Evolutionary conservation across 1,284 basidiomycete genomes (phyloP), one percentile per base, ranked within the genome.

Genomic region (Cutaneotrichosporon cavernicola): DNA sequence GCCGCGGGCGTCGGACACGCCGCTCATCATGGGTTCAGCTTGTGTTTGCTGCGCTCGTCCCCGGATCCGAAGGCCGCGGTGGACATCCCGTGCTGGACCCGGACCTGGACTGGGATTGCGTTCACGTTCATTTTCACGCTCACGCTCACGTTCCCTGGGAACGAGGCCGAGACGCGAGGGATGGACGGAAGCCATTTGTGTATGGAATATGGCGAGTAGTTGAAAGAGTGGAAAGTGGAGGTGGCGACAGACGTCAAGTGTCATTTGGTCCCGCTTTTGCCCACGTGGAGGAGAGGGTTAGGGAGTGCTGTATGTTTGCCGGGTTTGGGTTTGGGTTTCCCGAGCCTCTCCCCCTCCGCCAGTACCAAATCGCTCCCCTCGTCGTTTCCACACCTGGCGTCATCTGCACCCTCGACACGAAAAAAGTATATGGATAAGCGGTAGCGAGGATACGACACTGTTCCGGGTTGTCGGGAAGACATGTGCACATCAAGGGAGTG

Each of bases 141-240:
- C 26, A 26, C 51, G 51, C 13, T 34, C 32, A 16, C 32, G 30
- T 9, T 40, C 55, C 21, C 1, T 22, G 11, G 58, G 58, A 9
- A 60, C 58, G 4, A 52, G 47, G 11, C 50, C 50, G 14, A 47
- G 47, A 31, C 58, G 58, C 5, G 58, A 60, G 50, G 58, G 58
- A 38, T 60, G 58, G 8, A 60, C 58, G 22, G 58, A 52, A 3
- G 58, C 50, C 58, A 60, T 60, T 60, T 16, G 21, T 30, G 1
- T 26, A 26, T 30, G 55, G 36, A 21, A 21, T 55, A 32, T 55
- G 34, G 34, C 11, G 11, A 36, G 36, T 38, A 5, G 36, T 16
- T 4, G 38, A 30, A 9, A n/a, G 13, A 11, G 34, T 56, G 53
- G 8, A 4, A 14, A 16, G 26, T 50, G 22, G 22, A 50, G 49